Conservation (phyloP, 345 rosid genomes). For the Lumnitzera racemosa region DNA sequence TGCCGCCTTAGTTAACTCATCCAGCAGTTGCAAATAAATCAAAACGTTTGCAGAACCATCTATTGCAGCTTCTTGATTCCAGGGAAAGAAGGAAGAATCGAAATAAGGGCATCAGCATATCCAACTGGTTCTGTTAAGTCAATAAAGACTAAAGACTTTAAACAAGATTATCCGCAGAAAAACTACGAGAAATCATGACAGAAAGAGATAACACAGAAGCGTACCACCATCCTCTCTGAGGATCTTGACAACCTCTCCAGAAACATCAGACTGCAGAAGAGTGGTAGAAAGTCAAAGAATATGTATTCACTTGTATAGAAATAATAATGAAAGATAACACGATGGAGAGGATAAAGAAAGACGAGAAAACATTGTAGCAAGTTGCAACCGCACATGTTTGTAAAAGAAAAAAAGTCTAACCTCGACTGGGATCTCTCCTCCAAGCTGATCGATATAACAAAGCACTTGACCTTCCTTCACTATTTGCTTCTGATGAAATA, state of each 20-base stretch:
- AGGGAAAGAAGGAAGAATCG: conserved; percentile 81
- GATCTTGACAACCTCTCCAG: conserved; percentile 75
- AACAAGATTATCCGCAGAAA: neutral
- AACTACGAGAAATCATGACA: neutral
- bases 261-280: conserved; percentile 59
- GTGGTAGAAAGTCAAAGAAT: neutral
- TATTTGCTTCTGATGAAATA: conserved; percentile 56
- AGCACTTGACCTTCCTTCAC: conserved; percentile 90
- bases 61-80: conserved; percentile 88
- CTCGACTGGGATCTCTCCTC: conserved; percentile 75
- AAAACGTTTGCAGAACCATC: conserved; percentile 2
- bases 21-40: neutral
- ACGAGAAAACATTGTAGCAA: neutral
- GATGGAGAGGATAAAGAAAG: neutral
- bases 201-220: conserved; percentile 9
- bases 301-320: neutral
- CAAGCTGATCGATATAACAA: conserved; percentile 81
- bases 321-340: neutral
- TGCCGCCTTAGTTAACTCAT: neutral
- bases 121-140: conserved; percentile 69
- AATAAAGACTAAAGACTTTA: conserved; percentile 1
- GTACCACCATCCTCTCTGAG: conserved; percentile 75
- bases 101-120: conserved; percentile 72
- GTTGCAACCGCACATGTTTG: neutral
- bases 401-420: conserved; percentile 17